phyloP scores from a whole-genome alignment of 495 filamentous ascomycete species.

The Aspergillus nidulans region DNA sequence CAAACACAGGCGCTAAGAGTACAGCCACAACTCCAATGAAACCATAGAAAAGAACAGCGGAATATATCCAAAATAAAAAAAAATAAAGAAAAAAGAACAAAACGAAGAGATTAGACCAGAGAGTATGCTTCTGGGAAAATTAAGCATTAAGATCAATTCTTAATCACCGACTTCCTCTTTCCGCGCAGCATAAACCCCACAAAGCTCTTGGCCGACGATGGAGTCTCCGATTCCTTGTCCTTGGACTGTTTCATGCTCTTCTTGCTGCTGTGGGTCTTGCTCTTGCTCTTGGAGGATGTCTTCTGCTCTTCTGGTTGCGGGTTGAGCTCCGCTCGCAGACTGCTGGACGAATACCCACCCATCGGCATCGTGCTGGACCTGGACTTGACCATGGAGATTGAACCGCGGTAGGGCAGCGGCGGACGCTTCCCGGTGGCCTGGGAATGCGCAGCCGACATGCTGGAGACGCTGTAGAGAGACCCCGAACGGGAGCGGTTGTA shows the following conservation, averaged over 20 bases:
- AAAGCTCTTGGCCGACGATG: conserved; percentile 26
- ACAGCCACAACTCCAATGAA: no score
- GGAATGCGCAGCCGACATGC: conserved; percentile 6
- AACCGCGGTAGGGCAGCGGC: conserved; percentile 21
- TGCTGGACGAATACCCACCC: conserved; percentile 68
- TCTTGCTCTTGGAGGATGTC: neutral
- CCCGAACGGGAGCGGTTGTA: conserved; percentile 23
- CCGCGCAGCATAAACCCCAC: conserved; percentile 36
- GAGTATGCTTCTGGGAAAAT: no score
- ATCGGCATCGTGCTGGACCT: conserved; percentile 36
- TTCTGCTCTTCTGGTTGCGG: conserved; percentile 26
- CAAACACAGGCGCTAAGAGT: no score
- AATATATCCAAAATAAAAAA: no score
- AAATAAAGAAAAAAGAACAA: no score
- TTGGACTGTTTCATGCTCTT: conserved; percentile 19
- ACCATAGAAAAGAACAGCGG: no score
- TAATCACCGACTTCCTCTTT: conserved; percentile 22
- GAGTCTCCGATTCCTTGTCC: neutral
- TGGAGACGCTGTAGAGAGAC: conserved; percentile 27
- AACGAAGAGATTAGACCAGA: no score
- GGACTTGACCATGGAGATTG: conserved; percentile 23
- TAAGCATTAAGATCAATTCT: conserved; percentile 24
- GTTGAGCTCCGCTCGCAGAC: conserved; percentile 56
- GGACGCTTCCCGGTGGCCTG: conserved; percentile 24
- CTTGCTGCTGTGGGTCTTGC: conserved; percentile 9